Base-by-base conservation (phyloP, 2,329 filamentous ascomycete species). In the Cordyceps javanica region DNA sequence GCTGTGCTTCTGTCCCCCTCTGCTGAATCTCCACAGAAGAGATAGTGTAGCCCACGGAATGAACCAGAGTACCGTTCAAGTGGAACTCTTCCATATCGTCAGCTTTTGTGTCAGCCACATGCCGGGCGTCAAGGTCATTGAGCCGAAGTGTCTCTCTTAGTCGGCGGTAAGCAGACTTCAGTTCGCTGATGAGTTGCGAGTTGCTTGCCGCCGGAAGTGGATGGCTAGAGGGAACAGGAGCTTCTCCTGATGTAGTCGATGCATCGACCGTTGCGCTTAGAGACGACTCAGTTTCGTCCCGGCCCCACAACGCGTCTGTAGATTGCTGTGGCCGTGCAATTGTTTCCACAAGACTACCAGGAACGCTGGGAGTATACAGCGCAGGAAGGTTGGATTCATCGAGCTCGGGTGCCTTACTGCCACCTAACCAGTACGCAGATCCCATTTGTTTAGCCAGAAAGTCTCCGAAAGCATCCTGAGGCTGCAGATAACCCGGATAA, bases 11-110 rank as follows among this genome's bases (percentile, higher is more conserved):
- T 3, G 91, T 78, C 7, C 94, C 94, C 64, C 94, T 88, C 69
- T 97, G 91, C 62, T 92, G 87, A 62, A 97, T 96, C 73, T 99
- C 94, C 4, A 90, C 86, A 0, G 91, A 86, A 9, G 91, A 87
- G 59, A 99, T 91, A 0, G 92, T 93, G 68, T 86, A 91, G 2
- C 90, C 93, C 14, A 97, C 84, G 2, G 85, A 77, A 59, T 80
- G 79, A 14, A 85, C 81, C 11, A 91, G 71, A 1, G 81, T 80
- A 64, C 89, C 85, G 58, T 80, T 82, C 23, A 70, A 73, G 57
- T 72, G 74, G 5, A 87, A 69, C 57, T 82, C 76, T 51, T 78
- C 74, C 16, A 67, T 65, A 39, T 66, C 68, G 48, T 68, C 67
- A 39, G 60, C 62, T 64, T 61, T 65, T 21, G 55, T 61, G 14